Base-by-base conservation (phyloP, 805 yeast species). In the Candida quercuum region DNA sequence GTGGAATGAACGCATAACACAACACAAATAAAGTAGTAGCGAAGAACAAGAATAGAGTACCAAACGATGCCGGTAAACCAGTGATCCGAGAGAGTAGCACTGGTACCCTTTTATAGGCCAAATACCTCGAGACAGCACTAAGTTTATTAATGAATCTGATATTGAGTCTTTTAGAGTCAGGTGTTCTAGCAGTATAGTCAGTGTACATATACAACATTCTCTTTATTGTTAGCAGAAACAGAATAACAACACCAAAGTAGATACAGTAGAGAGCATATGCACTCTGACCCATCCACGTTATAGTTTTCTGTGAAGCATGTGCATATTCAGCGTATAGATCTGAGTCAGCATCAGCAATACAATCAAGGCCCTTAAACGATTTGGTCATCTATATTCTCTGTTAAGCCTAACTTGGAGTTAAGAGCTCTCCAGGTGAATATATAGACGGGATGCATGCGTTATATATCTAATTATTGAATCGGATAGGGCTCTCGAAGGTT, bases 1-100 rank as follows among this genome's bases (percentile, higher is more conserved):
- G 73, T 6, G 81, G 80, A 52, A 63, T 48, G 24, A 65, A 63
- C 15, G 56, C 39, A 41, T 55, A 56, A 13, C 60, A 51, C 7
- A 63, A 30, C 6, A 55, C 33, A 43, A 68, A 70, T 28, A 67
- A 51, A 37, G 49, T 54, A 35, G 57, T 64, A 16, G 54, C 48
- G 3, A 35, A 40, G 39, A 76, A 30, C 37, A 61, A 24, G 48
- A 58, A 3, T 49, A 63, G 24, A 39, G 66, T 47, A 36, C 64
- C 66, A 48, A 64, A 38, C 34, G 74, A 52, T 41, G 60, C 34
- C 45, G 64, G 58, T 41, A 65, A 16, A 52, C 79, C 59, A 42
- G 61, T 41, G 50, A 61, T 36, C 45, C 60, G 40, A 48, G 66
- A 60, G 6, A 62, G 13, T 1, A 44, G 36, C 14, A 49, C 38